A percentile compares a stretch with the other conserved stretches of the same genome.
Conservation (phyloP, 768 basidiomycete species). For the Boletus vinaceobasis region DNA sequence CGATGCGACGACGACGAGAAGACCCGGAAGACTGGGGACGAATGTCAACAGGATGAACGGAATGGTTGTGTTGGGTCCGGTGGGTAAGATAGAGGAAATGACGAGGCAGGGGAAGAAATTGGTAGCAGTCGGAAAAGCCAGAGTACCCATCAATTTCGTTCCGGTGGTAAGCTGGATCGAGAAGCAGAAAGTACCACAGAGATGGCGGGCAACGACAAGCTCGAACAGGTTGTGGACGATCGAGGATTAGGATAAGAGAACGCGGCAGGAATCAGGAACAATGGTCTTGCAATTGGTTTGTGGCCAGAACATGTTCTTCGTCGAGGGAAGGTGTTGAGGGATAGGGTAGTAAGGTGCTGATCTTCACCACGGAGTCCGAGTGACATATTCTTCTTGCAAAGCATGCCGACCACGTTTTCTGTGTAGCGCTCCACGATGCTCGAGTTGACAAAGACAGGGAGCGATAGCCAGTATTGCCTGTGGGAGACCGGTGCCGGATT, state of each 20-base stretch:
- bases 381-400: slow-evolving; percentile 99
- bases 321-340: slow-evolving; percentile 99
- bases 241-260: slow-evolving; percentile 92
- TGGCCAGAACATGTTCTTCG: slow-evolving; percentile 98
- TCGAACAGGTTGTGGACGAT: slow-evolving; percentile 98
- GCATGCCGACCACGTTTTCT: slow-evolving; percentile 97
- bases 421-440: slow-evolving; percentile 99
- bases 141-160: slow-evolving; percentile 96
- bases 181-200: slow-evolving; percentile 99
- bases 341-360: slow-evolving; percentile 95
- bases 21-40: too few relatives aligned
- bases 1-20: too few relatives aligned
- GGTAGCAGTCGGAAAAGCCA: too few relatives aligned
- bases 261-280: slow-evolving; percentile 93
- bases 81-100: too few relatives aligned
- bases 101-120: too few relatives aligned
- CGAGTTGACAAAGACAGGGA: slow-evolving; percentile 96
- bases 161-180: slow-evolving; percentile 99
- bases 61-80: too few relatives aligned
- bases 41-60: too few relatives aligned
- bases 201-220: slow-evolving; percentile 87
- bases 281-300: slow-evolving; percentile 99
- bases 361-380: slow-evolving; percentile 98
- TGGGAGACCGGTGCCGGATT: too few relatives aligned
- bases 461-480: slow-evolving; percentile 94